A percentile compares a stretch with the other conserved stretches of the same genome.
phyloP scores from a whole-genome alignment of 768 basidiomycete genomes.

The Agrocybe pediades region DNA sequence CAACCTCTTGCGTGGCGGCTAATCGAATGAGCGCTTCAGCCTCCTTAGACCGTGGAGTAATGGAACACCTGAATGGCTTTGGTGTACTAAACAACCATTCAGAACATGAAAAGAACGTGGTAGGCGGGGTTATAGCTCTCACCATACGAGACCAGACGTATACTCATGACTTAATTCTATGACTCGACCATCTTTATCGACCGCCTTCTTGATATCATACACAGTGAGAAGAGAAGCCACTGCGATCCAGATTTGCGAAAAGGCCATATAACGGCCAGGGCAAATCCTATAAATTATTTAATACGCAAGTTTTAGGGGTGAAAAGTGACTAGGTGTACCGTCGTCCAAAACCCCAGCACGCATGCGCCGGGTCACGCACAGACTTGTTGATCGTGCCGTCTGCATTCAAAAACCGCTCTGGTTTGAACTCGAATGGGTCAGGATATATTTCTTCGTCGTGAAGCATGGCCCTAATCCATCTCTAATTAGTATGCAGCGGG shows the following conservation, averaged over 20 bases:
- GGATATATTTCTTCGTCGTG: conserved; percentile 38
- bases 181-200: background rate
- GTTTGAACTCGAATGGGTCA: conserved; percentile 38
- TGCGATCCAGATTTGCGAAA: conserved; percentile 1
- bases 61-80: background rate
- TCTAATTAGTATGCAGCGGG: no score
- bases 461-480: conserved; percentile 45
- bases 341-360: conserved; percentile 21
- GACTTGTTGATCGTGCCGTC: conserved; percentile 21
- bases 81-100: background rate
- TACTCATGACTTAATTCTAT: conserved; percentile 3
- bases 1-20: background rate
- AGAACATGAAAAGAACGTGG: background rate
- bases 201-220: background rate
- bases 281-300: background rate
- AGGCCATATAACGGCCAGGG: conserved; percentile 4
- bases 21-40: background rate
- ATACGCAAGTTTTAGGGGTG: background rate
- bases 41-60: background rate
- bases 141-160: background rate
- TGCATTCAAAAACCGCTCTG: conserved; percentile 34
- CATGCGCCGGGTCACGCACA: conserved; percentile 24
- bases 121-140: no score
- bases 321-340: background rate
- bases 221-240: background rate